phyloP scores from a whole-genome alignment of 495 filamentous ascomycete genomes.

The Neurospora sp. region DNA sequence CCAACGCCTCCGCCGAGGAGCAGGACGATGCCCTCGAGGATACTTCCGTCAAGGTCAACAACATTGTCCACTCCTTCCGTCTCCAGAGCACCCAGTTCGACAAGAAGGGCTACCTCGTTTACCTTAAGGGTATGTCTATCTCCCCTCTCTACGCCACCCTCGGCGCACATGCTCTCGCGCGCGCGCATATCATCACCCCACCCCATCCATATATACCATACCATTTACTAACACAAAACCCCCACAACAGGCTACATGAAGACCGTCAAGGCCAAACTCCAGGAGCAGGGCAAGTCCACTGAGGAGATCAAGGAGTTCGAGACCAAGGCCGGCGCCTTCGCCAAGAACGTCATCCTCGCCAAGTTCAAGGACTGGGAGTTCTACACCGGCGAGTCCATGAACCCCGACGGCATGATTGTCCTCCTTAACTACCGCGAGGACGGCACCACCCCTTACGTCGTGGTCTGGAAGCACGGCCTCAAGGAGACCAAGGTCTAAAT shows the following conservation, averaged over 20 bases:
- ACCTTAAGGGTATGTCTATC: slow-evolving; percentile 64
- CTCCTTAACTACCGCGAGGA: slow-evolving; percentile 97
- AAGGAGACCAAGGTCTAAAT: slow-evolving; percentile 82
- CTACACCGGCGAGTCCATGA: slow-evolving; percentile 82
- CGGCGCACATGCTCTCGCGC: not conserved
- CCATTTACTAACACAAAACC: not conserved
- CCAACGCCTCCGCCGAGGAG: slow-evolving; percentile 94
- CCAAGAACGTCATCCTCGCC: slow-evolving; percentile 66
- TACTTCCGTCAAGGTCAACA: slow-evolving; percentile 67
- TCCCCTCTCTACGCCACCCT: too few species aligned
- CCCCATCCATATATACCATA: not conserved
- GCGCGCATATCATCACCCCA: not conserved
- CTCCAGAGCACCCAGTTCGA: slow-evolving; percentile 66
- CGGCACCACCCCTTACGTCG: slow-evolving; percentile 79
- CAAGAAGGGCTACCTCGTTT: slow-evolving; percentile 69
- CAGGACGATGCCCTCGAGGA: slow-evolving; percentile 66
- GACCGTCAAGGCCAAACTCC: slow-evolving; percentile 59
- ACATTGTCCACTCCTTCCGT: slow-evolving; percentile 88
- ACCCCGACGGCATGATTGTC: slow-evolving; percentile 87
- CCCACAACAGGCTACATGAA: slow-evolving; percentile 70
- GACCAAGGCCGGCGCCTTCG: slow-evolving; percentile 54
- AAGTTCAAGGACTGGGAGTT: slow-evolving; percentile 96
- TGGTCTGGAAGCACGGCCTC: slow-evolving; percentile 93
- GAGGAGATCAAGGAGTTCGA: slow-evolving; percentile 69
- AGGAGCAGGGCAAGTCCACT: slow-evolving; percentile 47